phyloP scores from a whole-genome alignment of 495 filamentous ascomycete genomes.

The Hypoxylon intermedium region DNA sequence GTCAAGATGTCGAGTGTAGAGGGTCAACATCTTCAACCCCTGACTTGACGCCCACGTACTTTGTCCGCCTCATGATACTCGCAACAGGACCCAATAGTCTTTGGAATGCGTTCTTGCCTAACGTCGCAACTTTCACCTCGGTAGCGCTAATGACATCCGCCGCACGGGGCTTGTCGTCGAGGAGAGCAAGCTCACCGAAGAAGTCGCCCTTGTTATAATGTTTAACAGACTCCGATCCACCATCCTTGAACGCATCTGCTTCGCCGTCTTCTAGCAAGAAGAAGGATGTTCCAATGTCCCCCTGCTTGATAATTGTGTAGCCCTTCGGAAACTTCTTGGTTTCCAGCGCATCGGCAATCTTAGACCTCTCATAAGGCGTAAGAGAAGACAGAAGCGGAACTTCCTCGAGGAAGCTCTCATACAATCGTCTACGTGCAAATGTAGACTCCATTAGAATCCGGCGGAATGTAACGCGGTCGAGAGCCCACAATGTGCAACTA shows the following conservation, averaged over 20 bases:
- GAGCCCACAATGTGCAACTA: constrained; percentile 84
- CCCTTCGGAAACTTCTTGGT: constrained; percentile 85
- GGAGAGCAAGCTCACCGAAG: constrained; percentile 91
- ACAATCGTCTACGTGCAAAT: constrained; percentile 93
- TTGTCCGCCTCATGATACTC: constrained; percentile 86
- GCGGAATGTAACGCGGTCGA: constrained; percentile 96
- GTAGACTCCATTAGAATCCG: constrained; percentile 98
- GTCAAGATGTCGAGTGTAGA: constrained; percentile 48
- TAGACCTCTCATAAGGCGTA: constrained; percentile 88
- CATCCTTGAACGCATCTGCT: constrained; percentile 81
- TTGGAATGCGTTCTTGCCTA: constrained; percentile 95
- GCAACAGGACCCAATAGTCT: constrained; percentile 90
- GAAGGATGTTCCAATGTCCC: constrained; percentile 90
- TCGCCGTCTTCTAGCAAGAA: constrained; percentile 89
- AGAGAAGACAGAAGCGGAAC: constrained; percentile 86
- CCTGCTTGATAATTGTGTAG: constrained; percentile 84
- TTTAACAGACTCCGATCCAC: constrained; percentile 70
- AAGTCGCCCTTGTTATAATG: constrained; percentile 90
- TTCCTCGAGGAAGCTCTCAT: constrained; percentile 97
- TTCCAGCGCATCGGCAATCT: constrained; percentile 95
- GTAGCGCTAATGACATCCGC: constrained; percentile 83
- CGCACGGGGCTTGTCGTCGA: constrained; percentile 93
- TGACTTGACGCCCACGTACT: constrained; percentile 59
- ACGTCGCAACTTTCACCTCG: constrained; percentile 90
- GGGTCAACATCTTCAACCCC: constrained; percentile 63